Evolutionary conservation across 208 protist species (phyloP), one percentile per base, ranked within the genome.

Genomic region (Porcisia hertigi): DNA sequence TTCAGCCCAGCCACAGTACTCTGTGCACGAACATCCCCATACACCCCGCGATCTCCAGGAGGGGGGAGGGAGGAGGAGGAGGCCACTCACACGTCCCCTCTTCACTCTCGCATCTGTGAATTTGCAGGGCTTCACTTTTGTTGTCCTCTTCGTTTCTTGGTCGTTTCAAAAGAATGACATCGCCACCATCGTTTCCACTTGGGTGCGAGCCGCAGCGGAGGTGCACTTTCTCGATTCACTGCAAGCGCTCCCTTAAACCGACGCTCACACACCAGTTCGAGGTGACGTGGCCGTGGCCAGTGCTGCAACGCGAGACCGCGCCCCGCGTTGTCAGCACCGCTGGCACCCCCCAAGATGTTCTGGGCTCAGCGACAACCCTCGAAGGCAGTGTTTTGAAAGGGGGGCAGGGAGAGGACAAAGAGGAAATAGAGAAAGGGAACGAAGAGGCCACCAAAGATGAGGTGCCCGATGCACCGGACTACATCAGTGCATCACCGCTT

Each of bases 201-300:
- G 77, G 63, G 18, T 77, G 41, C 20, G 72, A 86, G 71, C 18
- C 52, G 59, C 79, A 73, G 55, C 63, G 25, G 45, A 52, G 16
- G 41, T 73, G 59, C 60, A n/a, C 36, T 65, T 85, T 76, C 49
- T 73, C 59, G 63, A 77, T 78, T 60, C 70, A 69, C 47, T 77
- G 73, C 71, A 88, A 82, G 69, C 71, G 81, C 41, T 55, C 72
- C 2, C 82, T 93, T 45, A 49, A 73, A 30, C 86, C 89, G 0
- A 80, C 47, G 2, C 70, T 93, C 3, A 86, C 80, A 20, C 78
- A 80, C 54, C 82, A 88, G 70, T 93, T 93, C 63, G 63, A 74
- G 49, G 39, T 93, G 66, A 36, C 3, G 20, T 93, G 89, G 89
- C 85, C 85, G 55, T 93, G 89, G 89, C 89, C 88, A 20, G 47